phyloP scores from a whole-genome alignment of 1,284 basidiomycete genomes.

The Ustilago nuda region DNA sequence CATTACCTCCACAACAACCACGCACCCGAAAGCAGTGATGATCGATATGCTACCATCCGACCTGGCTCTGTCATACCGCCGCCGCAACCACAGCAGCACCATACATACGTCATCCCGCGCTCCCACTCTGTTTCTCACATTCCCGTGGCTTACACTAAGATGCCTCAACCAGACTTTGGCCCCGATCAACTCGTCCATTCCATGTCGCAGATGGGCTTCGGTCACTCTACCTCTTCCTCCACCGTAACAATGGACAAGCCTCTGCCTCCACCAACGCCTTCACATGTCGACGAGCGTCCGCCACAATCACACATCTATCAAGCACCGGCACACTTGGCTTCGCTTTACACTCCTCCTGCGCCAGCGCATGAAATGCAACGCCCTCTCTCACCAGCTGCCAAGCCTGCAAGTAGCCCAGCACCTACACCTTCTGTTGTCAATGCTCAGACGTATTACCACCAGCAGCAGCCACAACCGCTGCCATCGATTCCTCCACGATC shows the following conservation, averaged over 20 bases:
- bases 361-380: slow-evolving; percentile 25
- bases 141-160: slow-evolving; percentile 25
- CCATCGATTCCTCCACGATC: slow-evolving; percentile 28
- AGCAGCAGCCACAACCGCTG: slow-evolving; percentile 15
- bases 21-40: slow-evolving; percentile 20
- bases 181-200: slow-evolving; percentile 40
- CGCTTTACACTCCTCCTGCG: slow-evolving; percentile 42
- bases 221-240: slow-evolving; percentile 17
- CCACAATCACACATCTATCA: slow-evolving; percentile 52
- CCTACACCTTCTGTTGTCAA: slow-evolving; percentile 46
- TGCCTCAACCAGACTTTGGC: slow-evolving; percentile 40
- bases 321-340: slow-evolving; percentile 44
- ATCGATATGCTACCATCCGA: slow-evolving; percentile 42
- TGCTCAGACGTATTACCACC: slow-evolving; percentile 48
- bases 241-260: slow-evolving; percentile 23
- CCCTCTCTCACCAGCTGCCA: slow-evolving; percentile 39
- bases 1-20: slow-evolving; percentile 20
- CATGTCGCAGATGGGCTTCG: slow-evolving; percentile 47
- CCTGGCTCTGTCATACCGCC: slow-evolving; percentile 15
- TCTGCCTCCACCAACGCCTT: slow-evolving; percentile 22
- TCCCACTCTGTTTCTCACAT: slow-evolving; percentile 45
- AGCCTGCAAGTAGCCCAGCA: slow-evolving; percentile 33
- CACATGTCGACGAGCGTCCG: slow-evolving; percentile 25
- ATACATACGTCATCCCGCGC: slow-evolving; percentile 29
- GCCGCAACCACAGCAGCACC: slow-evolving; percentile 11